Percentiles rank a stretch among this genome's conserved stretches.
Conservation (phyloP, 768 basidiomycete genomes). For the Podaxis sp. region DNA sequence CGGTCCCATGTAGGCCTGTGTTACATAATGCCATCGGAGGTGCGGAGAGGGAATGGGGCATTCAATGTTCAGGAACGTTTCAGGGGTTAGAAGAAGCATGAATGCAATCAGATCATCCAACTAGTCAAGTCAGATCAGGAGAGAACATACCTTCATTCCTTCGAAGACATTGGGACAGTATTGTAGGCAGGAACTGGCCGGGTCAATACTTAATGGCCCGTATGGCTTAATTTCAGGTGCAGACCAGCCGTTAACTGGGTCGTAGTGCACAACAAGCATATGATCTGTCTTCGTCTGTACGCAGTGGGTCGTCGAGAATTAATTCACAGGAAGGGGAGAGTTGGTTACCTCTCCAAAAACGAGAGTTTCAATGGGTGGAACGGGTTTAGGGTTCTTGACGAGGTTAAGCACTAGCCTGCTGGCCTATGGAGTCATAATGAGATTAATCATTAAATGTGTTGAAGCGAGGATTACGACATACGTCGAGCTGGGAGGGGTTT, state of each 20-base stretch:
- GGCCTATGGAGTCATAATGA: slow-evolving; percentile 33
- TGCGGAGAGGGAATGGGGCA: not conserved
- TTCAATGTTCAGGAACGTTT: not conserved
- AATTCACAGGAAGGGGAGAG: not conserved
- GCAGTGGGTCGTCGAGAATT: not conserved
- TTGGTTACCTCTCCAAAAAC: slow-evolving; percentile 53
- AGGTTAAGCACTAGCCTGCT: slow-evolving; percentile 47
- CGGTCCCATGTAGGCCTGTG: slow-evolving; percentile 51
- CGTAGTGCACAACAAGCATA: slow-evolving; percentile 67
- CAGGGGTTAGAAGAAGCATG: not conserved
- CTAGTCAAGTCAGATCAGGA: not conserved
- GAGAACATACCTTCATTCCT: slow-evolving; percentile 61
- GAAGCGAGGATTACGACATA: not conserved
- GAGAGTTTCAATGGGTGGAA: slow-evolving; percentile 44
- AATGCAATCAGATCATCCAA: not conserved
- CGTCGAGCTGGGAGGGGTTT: not conserved
- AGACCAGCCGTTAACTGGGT: slow-evolving; percentile 63
- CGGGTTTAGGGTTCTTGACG: slow-evolving; percentile 42
- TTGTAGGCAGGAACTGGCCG: slow-evolving; percentile 75
- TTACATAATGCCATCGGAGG: not conserved
- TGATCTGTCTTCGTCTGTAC: slow-evolving; percentile 65
- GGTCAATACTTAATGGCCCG: slow-evolving; percentile 63
- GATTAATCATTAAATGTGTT: not conserved
- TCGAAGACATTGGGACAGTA: slow-evolving; percentile 87
- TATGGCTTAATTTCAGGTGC: slow-evolving; percentile 73